phyloP scores from a whole-genome alignment of 257 asterid genomes.

The Leonotis leonurus region DNA sequence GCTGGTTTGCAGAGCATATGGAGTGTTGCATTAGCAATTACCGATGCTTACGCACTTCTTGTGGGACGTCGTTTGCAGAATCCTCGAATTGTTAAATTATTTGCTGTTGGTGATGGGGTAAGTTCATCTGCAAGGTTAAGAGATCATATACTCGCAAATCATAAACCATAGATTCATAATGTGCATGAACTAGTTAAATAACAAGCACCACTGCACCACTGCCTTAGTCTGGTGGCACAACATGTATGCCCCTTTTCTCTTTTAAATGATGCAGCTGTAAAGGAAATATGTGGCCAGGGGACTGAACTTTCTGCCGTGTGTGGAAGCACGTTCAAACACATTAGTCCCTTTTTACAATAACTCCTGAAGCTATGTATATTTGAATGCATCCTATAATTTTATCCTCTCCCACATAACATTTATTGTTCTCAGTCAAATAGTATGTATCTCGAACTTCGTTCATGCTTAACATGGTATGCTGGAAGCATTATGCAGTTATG shows the following conservation, averaged over 20 bases:
- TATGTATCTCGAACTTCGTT: no score
- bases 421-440: no score
- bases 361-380: no score
- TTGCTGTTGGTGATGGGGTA: constrained; percentile 99
- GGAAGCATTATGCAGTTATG: no score
- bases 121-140: constrained; percentile 23
- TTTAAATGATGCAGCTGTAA: background rate
- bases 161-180: background rate
- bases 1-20: constrained; percentile 90
- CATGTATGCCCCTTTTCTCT: background rate
- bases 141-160: constrained; percentile 5
- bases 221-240: background rate
- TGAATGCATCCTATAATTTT: no score
- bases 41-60: constrained; percentile 81
- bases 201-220: background rate
- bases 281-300: background rate
- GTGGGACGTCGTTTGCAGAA: constrained; percentile 88
- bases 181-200: constrained; percentile 4
- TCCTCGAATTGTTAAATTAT: constrained; percentile 58
- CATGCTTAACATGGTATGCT: no score
- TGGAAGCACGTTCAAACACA: background rate
- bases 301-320: background rate
- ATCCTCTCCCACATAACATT: no score
- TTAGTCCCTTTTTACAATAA: no score
- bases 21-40: constrained; percentile 78